These are phyloP conservation scores for Russula sp. DNA, from an alignment of 768 basidiomycete species.

Conservation along the genomic window DNA sequence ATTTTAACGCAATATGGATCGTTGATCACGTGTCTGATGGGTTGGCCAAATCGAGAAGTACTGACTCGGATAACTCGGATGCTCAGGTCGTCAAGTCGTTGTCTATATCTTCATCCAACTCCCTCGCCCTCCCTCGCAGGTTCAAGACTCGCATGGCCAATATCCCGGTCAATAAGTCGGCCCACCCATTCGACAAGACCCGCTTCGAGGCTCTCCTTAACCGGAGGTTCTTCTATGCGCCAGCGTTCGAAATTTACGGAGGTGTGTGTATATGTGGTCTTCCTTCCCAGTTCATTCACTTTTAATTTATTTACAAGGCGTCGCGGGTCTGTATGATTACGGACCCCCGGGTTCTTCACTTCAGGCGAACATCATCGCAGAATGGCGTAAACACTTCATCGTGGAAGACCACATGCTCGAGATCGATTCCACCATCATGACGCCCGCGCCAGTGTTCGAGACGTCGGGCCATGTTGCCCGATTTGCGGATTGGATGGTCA, in stretches of 20 bases:
- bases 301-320: constrained; percentile 55
- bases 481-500: constrained; percentile 99
- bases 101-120: neutral
- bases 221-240: constrained; percentile 95
- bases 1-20: neutral
- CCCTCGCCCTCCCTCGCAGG: constrained; percentile 5
- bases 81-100: constrained; percentile 16
- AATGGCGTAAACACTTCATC: constrained; percentile 98
- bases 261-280: constrained; percentile 51
- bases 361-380: constrained; percentile 93
- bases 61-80: constrained; percentile 16
- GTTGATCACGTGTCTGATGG: constrained; percentile 17
- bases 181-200: constrained; percentile 82
- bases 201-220: constrained; percentile 83
- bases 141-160: constrained; percentile 34
- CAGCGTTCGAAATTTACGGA: constrained; percentile 98
- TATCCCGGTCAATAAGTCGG: constrained; percentile 66
- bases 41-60: neutral
- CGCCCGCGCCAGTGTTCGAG: constrained; percentile 90
- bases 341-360: constrained; percentile 94
- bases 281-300: neutral
- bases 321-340: constrained; percentile 97
- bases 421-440: constrained; percentile 98
- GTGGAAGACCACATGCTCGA: constrained; percentile 98
- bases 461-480: constrained; percentile 96